phyloP scores from a whole-genome alignment of 2,329 filamentous ascomycete species.

The Colletotrichum theobromicola region DNA sequence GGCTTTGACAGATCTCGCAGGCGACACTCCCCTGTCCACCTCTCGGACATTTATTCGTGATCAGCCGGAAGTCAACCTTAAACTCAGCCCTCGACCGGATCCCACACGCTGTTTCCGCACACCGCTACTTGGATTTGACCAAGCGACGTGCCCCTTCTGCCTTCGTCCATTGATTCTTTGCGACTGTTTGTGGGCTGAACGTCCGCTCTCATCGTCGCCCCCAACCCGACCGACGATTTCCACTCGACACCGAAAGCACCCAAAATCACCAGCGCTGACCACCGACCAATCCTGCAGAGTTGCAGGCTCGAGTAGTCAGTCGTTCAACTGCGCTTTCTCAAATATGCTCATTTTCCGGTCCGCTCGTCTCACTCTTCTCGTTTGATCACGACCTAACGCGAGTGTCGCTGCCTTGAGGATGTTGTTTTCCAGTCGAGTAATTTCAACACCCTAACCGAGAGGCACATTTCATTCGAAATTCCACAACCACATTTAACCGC shows the following conservation, averaged over 20 bases:
- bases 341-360: background rate
- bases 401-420: background rate
- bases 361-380: background rate
- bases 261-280: background rate
- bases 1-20: background rate
- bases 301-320: background rate
- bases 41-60: background rate
- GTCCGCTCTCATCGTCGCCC: background rate
- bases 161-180: background rate
- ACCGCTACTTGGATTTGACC: background rate
- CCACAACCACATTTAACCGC: background rate
- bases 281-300: background rate
- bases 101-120: background rate
- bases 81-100: background rate
- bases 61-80: background rate
- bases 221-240: background rate
- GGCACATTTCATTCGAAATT: background rate
- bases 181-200: background rate
- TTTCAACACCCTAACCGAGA: background rate
- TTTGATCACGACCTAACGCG: background rate
- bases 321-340: background rate
- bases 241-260: background rate
- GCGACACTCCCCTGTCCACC: background rate
- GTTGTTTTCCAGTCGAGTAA: background rate
- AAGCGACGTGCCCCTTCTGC: background rate